Evolutionary conservation across 2,329 filamentous ascomycete species (phyloP).

Genomic region (Apiospora phragmitis): DNA sequence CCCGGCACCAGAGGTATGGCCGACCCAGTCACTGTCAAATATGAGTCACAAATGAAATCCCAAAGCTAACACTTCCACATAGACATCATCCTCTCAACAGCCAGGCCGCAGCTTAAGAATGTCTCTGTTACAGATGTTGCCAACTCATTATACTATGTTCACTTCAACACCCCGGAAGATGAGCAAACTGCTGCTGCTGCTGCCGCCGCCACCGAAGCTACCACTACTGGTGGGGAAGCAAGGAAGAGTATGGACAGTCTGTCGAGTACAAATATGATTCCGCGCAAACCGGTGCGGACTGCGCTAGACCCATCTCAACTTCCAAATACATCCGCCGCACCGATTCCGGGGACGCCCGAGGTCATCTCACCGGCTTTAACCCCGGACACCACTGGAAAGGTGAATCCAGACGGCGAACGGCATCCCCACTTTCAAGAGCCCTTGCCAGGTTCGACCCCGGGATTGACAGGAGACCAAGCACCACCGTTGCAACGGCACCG

Average conservation of each 20-base stretch:
- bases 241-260: not conserved
- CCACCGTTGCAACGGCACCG: not conserved
- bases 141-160: conserved; percentile 87
- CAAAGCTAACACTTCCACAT: conserved; percentile 17
- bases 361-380: not conserved
- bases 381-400: not conserved
- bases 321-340: not conserved
- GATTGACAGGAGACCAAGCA: not conserved
- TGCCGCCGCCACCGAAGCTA: not conserved
- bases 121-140: conserved; percentile 86
- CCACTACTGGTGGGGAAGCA: not conserved
- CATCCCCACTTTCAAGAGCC: not conserved
- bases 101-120: conserved; percentile 85
- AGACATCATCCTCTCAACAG: conserved; percentile 91
- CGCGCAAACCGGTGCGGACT: conserved; percentile 3
- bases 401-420: not conserved
- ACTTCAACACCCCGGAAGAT: conserved; percentile 69
- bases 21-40: conserved; percentile 15
- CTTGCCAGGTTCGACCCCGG: not conserved
- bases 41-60: conserved; percentile 3
- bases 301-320: not conserved
- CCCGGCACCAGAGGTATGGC: conserved; percentile 79
- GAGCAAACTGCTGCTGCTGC: conserved; percentile 33
- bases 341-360: not conserved
- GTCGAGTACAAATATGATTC: not conserved